Conservation (phyloP, 768 basidiomycete species). For the Goffeauzyma gilvescens region DNA sequence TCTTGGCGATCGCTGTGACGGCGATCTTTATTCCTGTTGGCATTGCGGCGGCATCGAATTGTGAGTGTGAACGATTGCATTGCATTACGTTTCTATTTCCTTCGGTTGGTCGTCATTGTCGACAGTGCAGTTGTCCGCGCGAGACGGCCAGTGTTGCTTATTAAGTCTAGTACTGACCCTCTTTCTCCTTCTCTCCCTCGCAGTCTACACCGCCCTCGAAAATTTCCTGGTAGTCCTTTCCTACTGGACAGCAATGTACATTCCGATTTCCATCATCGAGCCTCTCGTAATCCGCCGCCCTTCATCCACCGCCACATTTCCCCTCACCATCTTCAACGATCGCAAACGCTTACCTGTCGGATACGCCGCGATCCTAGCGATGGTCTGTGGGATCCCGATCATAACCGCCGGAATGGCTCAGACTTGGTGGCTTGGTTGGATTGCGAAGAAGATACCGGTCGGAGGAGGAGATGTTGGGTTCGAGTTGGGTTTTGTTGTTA, state of each 20-base stretch:
- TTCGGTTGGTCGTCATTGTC: too few relatives aligned
- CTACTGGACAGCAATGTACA: slow-evolving; percentile 27
- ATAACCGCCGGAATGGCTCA: slow-evolving; percentile 24
- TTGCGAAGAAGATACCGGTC: slow-evolving; percentile 17
- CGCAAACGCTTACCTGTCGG: slow-evolving; percentile 20
- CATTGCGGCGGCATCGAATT: neutral
- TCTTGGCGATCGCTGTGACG: slow-evolving; percentile 23
- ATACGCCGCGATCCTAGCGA: slow-evolving; percentile 15
- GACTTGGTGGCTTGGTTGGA: slow-evolving; percentile 29
- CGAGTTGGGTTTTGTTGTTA: slow-evolving; percentile 18
- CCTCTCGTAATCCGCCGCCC: slow-evolving; percentile 22
- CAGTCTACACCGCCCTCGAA: slow-evolving; percentile 22
- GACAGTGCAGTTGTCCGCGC: too few relatives aligned
- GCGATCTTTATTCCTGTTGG: slow-evolving; percentile 26
- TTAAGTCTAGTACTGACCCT: too few relatives aligned
- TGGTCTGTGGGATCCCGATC: slow-evolving; percentile 19
- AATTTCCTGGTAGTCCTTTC: slow-evolving; percentile 21
- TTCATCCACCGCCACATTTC: slow-evolving; percentile 16
- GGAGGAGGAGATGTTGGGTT: slow-evolving; percentile 25
- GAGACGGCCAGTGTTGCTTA: too few relatives aligned
- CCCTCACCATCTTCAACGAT: slow-evolving; percentile 19
- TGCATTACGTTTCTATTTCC: too few relatives aligned
- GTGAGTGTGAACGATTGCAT: too few relatives aligned
- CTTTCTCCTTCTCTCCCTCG: too few relatives aligned
- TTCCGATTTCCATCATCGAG: slow-evolving; percentile 22